A percentile compares a stretch with the other conserved stretches of the same genome.
Evolutionary conservation across 371 early-diverging fungal genomes (phyloP).

Genomic region (Zychaea mexicana): DNA sequence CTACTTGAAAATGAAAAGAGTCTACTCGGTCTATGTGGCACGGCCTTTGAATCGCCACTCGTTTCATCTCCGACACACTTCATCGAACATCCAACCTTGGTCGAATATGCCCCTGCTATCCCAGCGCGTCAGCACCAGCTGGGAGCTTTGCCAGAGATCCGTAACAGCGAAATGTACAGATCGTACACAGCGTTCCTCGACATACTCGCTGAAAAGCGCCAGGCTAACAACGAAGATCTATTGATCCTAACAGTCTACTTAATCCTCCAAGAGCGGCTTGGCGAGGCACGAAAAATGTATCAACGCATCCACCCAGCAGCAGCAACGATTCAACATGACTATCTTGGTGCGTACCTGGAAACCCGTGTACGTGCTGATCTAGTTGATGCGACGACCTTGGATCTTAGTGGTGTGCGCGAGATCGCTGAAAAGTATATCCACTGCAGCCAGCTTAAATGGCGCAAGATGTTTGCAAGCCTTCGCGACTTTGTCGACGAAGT

Average conservation of each 20-base stretch:
- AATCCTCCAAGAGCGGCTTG: slow-evolving; percentile 56
- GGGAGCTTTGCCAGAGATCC: slow-evolving; percentile 15
- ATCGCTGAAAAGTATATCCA: slow-evolving; percentile 39
- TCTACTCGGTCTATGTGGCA: slow-evolving; percentile 26
- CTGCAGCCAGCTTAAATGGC: slow-evolving; percentile 50
- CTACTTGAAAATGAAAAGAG: slow-evolving; percentile 14
- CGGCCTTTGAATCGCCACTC: slow-evolving; percentile 45
- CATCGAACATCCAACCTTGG: neutral
- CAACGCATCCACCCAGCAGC: neutral
- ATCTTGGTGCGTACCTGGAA: slow-evolving; percentile 53
- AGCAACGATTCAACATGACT: slow-evolving; percentile 50
- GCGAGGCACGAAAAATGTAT: slow-evolving; percentile 39
- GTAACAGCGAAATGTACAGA: slow-evolving; percentile 43
- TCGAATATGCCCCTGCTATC: slow-evolving; percentile 1
- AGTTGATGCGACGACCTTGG: slow-evolving; percentile 20
- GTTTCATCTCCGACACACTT: slow-evolving; percentile 14
- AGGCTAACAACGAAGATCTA: slow-evolving; percentile 31
- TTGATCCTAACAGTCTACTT: slow-evolving; percentile 47
- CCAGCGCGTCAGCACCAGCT: slow-evolving; percentile 12
- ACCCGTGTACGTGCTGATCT: slow-evolving; percentile 41
- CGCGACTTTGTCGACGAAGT: slow-evolving; percentile 47
- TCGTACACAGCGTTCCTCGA: slow-evolving; percentile 49
- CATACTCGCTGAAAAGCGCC: slow-evolving; percentile 37
- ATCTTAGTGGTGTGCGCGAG: slow-evolving; percentile 35
- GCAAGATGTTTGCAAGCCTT: slow-evolving; percentile 46